Evolutionary conservation across 352 stramenopile species (phyloP).

Genomic region (Phytophthora litchii): DNA sequence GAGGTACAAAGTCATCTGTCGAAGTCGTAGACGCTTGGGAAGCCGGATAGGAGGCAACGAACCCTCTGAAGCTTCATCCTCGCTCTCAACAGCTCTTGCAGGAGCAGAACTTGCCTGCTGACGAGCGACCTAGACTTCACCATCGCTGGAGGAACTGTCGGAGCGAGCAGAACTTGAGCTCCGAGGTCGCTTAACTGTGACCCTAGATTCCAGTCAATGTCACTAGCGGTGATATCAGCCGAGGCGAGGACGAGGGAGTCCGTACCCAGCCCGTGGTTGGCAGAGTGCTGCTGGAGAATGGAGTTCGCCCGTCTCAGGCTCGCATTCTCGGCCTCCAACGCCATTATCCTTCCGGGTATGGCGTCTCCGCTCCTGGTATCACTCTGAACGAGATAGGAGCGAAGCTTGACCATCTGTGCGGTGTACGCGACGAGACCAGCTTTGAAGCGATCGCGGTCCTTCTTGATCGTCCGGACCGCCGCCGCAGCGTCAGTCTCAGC

Average conservation of each 20-base stretch:
- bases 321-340: background rate
- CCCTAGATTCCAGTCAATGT: background rate
- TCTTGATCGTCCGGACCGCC: background rate
- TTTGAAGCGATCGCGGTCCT: background rate
- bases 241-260: background rate
- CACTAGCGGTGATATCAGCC: background rate
- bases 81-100: no score
- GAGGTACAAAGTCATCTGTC: conserved; percentile 8
- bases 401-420: background rate
- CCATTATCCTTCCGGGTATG: background rate
- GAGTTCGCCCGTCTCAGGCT: background rate
- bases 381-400: no score
- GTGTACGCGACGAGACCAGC: background rate
- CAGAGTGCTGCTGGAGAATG: background rate
- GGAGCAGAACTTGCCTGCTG: no score
- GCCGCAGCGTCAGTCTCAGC: no score
- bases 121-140: no score
- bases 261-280: background rate
- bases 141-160: no score
- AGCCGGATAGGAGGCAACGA: no score
- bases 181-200: no score
- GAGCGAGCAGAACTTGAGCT: no score
- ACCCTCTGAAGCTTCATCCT: no score
- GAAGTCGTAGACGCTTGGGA: no score
- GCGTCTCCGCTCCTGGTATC: background rate